Evolutionary conservation across 2,329 filamentous ascomycete species (phyloP), one percentile per base, ranked within the genome.

Genomic region (Epichloe bromicola): DNA sequence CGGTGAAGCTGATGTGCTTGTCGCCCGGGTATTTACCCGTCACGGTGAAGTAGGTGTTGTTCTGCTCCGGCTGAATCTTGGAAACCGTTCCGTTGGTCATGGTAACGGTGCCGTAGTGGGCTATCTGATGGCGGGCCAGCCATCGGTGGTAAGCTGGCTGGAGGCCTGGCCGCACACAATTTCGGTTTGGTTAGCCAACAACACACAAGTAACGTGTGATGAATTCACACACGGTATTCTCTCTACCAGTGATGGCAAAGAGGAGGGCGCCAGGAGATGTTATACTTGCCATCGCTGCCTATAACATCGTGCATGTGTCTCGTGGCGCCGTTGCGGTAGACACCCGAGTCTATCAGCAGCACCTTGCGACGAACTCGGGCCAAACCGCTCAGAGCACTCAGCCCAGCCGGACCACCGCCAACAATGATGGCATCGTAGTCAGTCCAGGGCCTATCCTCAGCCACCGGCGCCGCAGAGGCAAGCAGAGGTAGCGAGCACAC

Each of bases 261-360:
- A 48, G 20, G 46, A 20, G 17, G n/a, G 17, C 11, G 34, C 15
- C 11, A 14, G 40, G 23, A n/a, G 34, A 17, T 3, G 4, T 36
- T 15, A 44, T 60, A 3, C 55, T 58, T 58, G 79, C 79, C 79
- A 48, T 82, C 79, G 51, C 72, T 76, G 3, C 78, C 78, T 26
- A 81, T 67, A 0, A 82, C 74, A 59, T 82, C 79, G 61, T 83
- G 79, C 70, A 81, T 75, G 55, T 79, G 72, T 14, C 78, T 65
- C 0, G 79, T 82, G 0, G 70, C 65, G 1, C 49, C 69, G 58
- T 82, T 83, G 48, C 79, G 74, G 56, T 83, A 83, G 33, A 71
- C 66, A 12, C 72, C 74, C 19, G 75, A 79, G 60, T 83, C 79
- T 49, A 82, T 74, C 41, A 83, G 60, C 7, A 81, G 64, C 1